Evolutionary conservation across 2,329 filamentous ascomycete species (phyloP), one percentile per base, ranked within the genome.

Genomic region (Cercospora beticola): DNA sequence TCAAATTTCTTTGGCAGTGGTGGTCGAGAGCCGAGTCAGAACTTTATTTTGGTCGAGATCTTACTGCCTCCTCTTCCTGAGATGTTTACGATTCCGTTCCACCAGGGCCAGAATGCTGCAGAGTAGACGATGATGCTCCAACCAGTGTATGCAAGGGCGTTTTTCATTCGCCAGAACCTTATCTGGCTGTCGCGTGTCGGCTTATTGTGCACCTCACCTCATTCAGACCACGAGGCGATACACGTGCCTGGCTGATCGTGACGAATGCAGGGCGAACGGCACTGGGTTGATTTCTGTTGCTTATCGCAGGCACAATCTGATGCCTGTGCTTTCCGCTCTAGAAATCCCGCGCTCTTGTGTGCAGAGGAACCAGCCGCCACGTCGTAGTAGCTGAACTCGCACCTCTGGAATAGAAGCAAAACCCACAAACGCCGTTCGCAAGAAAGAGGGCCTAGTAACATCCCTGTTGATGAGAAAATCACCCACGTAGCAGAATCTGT

Each of bases 401-500:
- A 36, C 36, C 6, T 43, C 36, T 43, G 16, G 7, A 5, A 12
- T 52, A 23, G 4, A 16, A 40, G 26, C 18, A 49, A 52, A 62
- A 31, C 8, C 21, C 5, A 26, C 23, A 12, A 18, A 43, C 33
- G 18, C 23, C 59, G 5, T 12, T 18, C 33, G 28, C 31, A 43
- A 46, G 33, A 43, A 43, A n/a, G 2, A 43, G 16, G 33, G 36
- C 36, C 14, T 36, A 30, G 23, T 10, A 21, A 62, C 23, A 31
- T 28, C 23, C 12, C 12, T 0, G 7, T 8, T 9, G 23, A 7
- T 28, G 16, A 8, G 12, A 14, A 30, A 23, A n/a, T 62, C 60
- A 62, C 8, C 60, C 60, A 7, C 60, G 62, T 26, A 64, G 30
- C 28, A 64, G 62, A 18, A 64, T 40, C 46, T 64, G 62, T 26